A percentile compares a stretch with the other conserved stretches of the same genome.
Evolutionary conservation across 2,329 filamentous ascomycete species (phyloP).

Genomic region (Ophiocordyceps unilateralis): DNA sequence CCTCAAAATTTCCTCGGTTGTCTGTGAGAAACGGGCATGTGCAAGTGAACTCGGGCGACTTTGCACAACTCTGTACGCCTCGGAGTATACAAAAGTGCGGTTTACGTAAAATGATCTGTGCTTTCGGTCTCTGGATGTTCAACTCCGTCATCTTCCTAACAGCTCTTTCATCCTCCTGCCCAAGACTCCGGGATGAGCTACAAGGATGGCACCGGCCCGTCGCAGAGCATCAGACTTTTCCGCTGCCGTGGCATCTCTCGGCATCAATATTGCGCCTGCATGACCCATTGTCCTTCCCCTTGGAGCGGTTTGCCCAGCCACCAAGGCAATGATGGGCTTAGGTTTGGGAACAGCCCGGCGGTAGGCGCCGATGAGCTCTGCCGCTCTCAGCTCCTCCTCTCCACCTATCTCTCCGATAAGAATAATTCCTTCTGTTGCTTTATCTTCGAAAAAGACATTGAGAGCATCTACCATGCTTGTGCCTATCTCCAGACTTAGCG

Average conservation of each 20-base stretch:
- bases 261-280: slow-evolving; percentile 41
- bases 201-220: slow-evolving; percentile 18
- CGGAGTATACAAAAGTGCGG: no score
- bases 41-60: no score
- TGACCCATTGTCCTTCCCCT: slow-evolving; percentile 52
- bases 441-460: slow-evolving; percentile 47
- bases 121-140: no score
- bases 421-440: slow-evolving; percentile 54
- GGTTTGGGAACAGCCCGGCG: slow-evolving; percentile 34
- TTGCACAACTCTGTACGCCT: no score
- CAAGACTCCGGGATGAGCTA: slow-evolving; percentile 21
- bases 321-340: slow-evolving; percentile 47
- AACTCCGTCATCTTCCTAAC: slow-evolving; percentile 4
- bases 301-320: slow-evolving; percentile 46
- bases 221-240: slow-evolving; percentile 16
- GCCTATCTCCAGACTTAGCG: slow-evolving; percentile 7
- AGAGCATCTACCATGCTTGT: slow-evolving; percentile 57
- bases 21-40: no score
- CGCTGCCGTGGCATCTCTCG: slow-evolving; percentile 13
- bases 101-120: no score
- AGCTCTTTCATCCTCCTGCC: slow-evolving; percentile 16
- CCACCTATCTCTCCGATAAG: slow-evolving; percentile 59
- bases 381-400: slow-evolving; percentile 51
- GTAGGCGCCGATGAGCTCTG: slow-evolving; percentile 54
- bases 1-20: no score